Percentiles rank a stretch among this genome's conserved stretches.
Conservation (phyloP, 2,329 filamentous ascomycete species). For the Pseudogymnoascus sp. region DNA sequence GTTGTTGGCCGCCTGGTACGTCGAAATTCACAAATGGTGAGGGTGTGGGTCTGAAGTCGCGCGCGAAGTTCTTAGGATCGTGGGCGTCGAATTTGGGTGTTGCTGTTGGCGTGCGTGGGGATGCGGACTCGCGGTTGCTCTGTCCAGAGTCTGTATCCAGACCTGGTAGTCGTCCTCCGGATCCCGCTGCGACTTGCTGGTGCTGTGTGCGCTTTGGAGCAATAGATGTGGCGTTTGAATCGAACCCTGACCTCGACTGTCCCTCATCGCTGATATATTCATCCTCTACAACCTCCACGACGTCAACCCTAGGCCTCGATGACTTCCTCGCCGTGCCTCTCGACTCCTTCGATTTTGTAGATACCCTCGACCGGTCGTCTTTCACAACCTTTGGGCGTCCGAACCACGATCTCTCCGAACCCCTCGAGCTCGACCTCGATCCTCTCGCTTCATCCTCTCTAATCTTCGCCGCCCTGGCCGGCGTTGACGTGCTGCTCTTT, state of each 20-base stretch:
- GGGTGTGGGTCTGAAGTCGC: slow-evolving; percentile 23
- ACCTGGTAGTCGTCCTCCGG: slow-evolving; percentile 11
- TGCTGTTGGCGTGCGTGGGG: slow-evolving; percentile 52
- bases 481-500: slow-evolving; percentile 22
- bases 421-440: slow-evolving; percentile 35
- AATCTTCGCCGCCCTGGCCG: slow-evolving; percentile 28
- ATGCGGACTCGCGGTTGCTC: slow-evolving; percentile 42
- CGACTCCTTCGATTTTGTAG: slow-evolving; percentile 46
- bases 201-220: slow-evolving; percentile 30
- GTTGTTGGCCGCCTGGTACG: slow-evolving; percentile 17
- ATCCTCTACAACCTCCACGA: slow-evolving; percentile 12
- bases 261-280: slow-evolving; percentile 9
- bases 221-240: slow-evolving; percentile 32
- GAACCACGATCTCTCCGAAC: slow-evolving; percentile 35
- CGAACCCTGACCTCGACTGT: slow-evolving; percentile 24
- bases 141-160: slow-evolving; percentile 18
- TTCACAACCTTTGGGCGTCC: slow-evolving; percentile 18
- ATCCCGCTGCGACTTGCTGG: slow-evolving; percentile 30
- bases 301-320: slow-evolving; percentile 18
- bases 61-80: slow-evolving; percentile 1
- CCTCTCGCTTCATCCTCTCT: slow-evolving; percentile 31
- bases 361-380: slow-evolving; percentile 44
- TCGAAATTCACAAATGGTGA: slow-evolving; percentile 30
- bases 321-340: slow-evolving; percentile 46
- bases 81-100: slow-evolving; percentile 37